Conservation (phyloP, 179 eudicot genomes). For the Camellia oleifera region DNA sequence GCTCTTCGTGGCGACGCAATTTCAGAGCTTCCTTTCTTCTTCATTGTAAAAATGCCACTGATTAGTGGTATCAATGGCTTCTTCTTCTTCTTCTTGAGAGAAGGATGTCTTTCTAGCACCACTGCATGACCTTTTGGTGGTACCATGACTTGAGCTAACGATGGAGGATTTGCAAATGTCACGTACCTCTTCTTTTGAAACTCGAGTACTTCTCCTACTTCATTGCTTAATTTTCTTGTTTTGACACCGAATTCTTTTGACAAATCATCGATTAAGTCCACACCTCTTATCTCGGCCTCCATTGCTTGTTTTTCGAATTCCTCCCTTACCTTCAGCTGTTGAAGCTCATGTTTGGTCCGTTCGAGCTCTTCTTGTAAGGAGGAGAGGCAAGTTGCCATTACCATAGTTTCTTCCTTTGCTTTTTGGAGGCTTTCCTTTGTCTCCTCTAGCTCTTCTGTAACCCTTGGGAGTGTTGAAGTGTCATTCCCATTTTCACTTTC, state of each 20-base stretch:
- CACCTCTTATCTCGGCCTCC: conserved; percentile 42
- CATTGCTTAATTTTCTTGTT: conserved; percentile 1
- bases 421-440: conserved; percentile 60
- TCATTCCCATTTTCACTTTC: conserved; percentile 21
- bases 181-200: conserved; percentile 71
- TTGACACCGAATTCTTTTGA: conserved; percentile 14
- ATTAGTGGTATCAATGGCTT: conserved; percentile 20
- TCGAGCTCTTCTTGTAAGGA: conserved; percentile 69
- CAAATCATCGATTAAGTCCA: conserved; percentile 43
- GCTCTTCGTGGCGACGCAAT: background rate
- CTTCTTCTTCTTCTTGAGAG: conserved; percentile 67
- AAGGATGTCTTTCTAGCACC: conserved; percentile 62
- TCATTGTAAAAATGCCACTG: conserved; percentile 16
- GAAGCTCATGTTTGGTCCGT: conserved; percentile 62
- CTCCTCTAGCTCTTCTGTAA: conserved; percentile 54
- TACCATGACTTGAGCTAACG: conserved; percentile 34
- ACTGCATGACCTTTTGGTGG: conserved; percentile 20
- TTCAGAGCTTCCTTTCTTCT: background rate
- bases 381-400: conserved; percentile 58
- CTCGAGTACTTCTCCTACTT: conserved; percentile 23
- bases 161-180: conserved; percentile 56
- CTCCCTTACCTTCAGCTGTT: conserved; percentile 42
- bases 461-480: conserved; percentile 16
- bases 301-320: conserved; percentile 32
- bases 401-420: conserved; percentile 56